Conservation (phyloP, 768 basidiomycete genomes). For the Cytidiella melzeri region DNA sequence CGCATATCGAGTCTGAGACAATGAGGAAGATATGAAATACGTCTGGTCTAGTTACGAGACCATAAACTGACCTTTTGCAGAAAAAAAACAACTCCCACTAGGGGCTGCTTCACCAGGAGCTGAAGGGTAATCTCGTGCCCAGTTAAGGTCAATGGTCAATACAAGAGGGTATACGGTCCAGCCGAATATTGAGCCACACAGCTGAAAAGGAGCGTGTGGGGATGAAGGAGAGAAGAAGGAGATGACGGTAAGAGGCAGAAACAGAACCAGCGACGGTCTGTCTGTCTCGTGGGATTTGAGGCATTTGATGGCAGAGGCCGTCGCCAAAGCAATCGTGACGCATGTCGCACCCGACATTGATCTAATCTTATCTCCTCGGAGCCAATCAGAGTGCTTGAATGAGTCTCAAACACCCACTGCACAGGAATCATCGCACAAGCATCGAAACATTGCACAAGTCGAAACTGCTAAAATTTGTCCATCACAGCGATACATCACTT, state of each 20-base stretch:
- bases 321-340: not conserved
- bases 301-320: constrained; percentile 1
- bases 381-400: no score
- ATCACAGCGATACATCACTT: no score
- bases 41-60: not conserved
- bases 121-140: not conserved
- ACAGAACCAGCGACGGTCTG: constrained; percentile 18
- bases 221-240: constrained; percentile 8
- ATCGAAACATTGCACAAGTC: no score
- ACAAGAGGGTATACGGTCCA: constrained; percentile 20
- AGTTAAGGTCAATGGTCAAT: not conserved
- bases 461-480: no score
- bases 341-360: not conserved
- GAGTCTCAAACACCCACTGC: no score
- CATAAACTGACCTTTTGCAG: not conserved
- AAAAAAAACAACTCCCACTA: not conserved
- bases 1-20: constrained; percentile 27
- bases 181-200: constrained; percentile 23
- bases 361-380: constrained; percentile 1
- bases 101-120: not conserved
- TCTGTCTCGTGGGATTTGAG: not conserved
- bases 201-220: constrained; percentile 10
- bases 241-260: constrained; percentile 17
- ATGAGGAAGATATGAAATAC: not conserved
- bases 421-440: no score